These are phyloP conservation scores for Fusarium floridanum DNA, from an alignment of 2,329 filamentous ascomycete genomes.

Conservation along the genomic window DNA sequence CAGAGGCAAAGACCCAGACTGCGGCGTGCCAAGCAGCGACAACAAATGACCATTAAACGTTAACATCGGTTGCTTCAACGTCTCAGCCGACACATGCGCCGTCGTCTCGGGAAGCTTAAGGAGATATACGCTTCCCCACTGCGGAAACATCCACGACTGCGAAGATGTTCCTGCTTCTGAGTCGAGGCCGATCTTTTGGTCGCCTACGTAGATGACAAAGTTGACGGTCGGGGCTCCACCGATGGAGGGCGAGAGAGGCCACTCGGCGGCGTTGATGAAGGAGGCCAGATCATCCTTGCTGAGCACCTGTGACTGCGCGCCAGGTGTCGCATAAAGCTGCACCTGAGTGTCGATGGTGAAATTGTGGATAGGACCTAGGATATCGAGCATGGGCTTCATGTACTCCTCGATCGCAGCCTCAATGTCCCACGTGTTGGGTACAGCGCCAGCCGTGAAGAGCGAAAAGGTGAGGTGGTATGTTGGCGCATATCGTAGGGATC, in stretches of 20 bases:
- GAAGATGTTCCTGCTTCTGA: constrained; percentile 64
- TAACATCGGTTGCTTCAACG: constrained; percentile 83
- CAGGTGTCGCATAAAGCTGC: constrained; percentile 86
- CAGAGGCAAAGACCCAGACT: constrained; percentile 85
- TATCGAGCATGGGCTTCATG: constrained; percentile 83
- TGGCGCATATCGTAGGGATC: constrained; percentile 90
- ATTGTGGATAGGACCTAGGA: constrained; percentile 87
- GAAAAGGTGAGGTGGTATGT: constrained; percentile 98
- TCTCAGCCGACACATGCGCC: constrained; percentile 70
- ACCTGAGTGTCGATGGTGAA: constrained; percentile 98
- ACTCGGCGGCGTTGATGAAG: constrained; percentile 98
- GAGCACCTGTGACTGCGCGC: constrained; percentile 74
- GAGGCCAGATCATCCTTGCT: constrained; percentile 89
- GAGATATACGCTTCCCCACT: constrained; percentile 85
- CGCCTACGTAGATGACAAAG: constrained; percentile 91
- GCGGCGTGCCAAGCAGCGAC: constrained; percentile 86
- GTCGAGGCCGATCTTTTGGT: constrained; percentile 74
- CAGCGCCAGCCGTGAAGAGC: constrained; percentile 83
- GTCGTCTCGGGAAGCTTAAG: constrained; percentile 62
- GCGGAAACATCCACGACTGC: constrained; percentile 89
- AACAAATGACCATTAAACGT: constrained; percentile 93
- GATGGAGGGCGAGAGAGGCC: constrained; percentile 95
- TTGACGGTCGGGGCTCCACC: constrained; percentile 94
- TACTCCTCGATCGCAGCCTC: constrained; percentile 84
- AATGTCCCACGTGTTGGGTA: constrained; percentile 92